phyloP scores from a whole-genome alignment of 1,284 basidiomycete genomes.

The Irpex sp. region DNA sequence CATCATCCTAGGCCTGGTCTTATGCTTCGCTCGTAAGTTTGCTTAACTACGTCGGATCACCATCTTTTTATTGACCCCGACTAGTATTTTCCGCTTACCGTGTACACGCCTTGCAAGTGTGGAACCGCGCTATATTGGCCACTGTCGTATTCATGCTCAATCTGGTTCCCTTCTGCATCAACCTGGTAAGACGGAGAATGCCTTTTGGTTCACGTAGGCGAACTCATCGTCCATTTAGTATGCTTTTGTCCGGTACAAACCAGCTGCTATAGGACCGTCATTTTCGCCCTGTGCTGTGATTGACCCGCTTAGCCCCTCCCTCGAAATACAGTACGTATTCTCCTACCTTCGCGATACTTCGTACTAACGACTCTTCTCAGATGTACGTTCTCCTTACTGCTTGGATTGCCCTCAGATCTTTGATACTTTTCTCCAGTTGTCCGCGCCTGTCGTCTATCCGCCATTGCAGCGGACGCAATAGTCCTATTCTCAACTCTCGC shows the following conservation, averaged over 20 bases:
- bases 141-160: neutral
- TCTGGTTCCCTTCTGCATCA: neutral
- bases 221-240: neutral
- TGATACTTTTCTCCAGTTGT: neutral
- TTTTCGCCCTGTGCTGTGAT: constrained; percentile 1
- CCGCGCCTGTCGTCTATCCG: neutral
- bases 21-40: neutral
- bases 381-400: neutral
- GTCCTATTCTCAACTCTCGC: neutral
- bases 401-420: neutral
- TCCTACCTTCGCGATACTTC: too few relatives aligned
- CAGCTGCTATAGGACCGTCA: neutral
- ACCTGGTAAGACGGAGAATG: too few relatives aligned
- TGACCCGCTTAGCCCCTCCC: neutral
- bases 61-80: neutral
- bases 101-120: neutral
- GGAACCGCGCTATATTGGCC: neutral
- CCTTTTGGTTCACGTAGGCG: too few relatives aligned
- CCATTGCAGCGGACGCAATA: neutral
- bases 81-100: neutral
- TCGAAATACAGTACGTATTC: neutral
- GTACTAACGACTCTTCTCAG: neutral
- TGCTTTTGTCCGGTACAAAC: neutral
- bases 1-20: neutral
- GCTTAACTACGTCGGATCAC: neutral